Evolutionary conservation across 2,329 filamentous ascomycete genomes (phyloP).

Genomic region (Onygenales sp.): DNA sequence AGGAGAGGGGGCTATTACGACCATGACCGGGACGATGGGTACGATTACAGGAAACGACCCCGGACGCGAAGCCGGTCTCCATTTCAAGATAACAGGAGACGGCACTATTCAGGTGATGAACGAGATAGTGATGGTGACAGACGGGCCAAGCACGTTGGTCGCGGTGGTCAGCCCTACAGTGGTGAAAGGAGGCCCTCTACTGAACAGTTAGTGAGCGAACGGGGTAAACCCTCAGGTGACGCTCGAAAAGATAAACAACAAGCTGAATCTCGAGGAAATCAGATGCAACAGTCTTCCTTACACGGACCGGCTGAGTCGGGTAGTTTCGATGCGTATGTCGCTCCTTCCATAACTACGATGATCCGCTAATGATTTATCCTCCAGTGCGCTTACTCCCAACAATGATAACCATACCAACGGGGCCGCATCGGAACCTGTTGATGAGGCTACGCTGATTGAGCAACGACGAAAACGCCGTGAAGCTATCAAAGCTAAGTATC

Average conservation of each 20-base stretch:
- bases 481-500: conserved; percentile 75
- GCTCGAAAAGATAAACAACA: conserved; percentile 51
- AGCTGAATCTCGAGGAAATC: conserved; percentile 59
- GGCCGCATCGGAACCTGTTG: conserved; percentile 51
- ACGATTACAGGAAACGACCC: conserved; percentile 43
- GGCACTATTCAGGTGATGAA: conserved; percentile 29
- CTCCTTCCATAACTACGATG: conserved; percentile 1
- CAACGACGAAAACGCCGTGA: conserved; percentile 75
- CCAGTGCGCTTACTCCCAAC: conserved; percentile 14
- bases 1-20: conserved; percentile 32
- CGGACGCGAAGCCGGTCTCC: conserved; percentile 47
- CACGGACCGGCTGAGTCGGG: conserved; percentile 17
- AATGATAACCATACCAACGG: conserved; percentile 17
- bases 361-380: conserved; percentile 4
- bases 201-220: conserved; percentile 56
- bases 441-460: conserved; percentile 76
- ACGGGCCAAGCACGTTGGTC: conserved; percentile 20
- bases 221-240: conserved; percentile 50
- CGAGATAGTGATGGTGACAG: conserved; percentile 19
- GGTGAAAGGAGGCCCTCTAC: conserved; percentile 42
- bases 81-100: conserved; percentile 28
- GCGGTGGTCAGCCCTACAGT: conserved; percentile 1
- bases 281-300: conserved; percentile 42
- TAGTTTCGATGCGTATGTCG: conserved; percentile 35
- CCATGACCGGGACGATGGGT: conserved; percentile 39